Evolutionary conservation across 1,284 basidiomycete species (phyloP), one percentile per base, ranked within the genome.

Genomic region (Wallemia mellicola): DNA sequence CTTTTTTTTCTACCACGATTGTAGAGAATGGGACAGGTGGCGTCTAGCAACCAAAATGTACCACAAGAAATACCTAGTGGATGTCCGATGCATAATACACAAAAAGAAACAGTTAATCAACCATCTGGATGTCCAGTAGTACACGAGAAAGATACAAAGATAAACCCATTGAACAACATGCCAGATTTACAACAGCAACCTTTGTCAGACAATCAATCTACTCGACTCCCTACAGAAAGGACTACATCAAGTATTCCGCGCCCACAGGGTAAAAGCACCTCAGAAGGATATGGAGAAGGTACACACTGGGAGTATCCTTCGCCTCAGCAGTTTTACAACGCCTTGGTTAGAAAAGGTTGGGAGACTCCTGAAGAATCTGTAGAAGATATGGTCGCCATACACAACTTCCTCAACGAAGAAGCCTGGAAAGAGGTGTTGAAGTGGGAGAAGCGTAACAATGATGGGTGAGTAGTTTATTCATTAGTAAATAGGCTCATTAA

Each of bases 241-340:
- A 79, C 77, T 9, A 74, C 76, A 54, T 92, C 87, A 0, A 81
- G 85, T 7, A 98, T 98, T 66, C 88, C 88, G 1, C 79, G 89
- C 33, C 77, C 83, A 59, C 66, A 61, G 24, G 61, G 64, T 14
- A 63, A 61, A 19, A 65, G 63, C 15, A 66, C 65, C 22, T 60
- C 70, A 63, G 57, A 76, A 69, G 64, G 62, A 25, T 64, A 63
- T 17, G 62, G 59, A n/a, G 27, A 61, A 61, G 38, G 68, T 19
- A 68, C 67, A 15, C 71, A 72, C 58, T 98, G 94, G 94, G 91
- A 95, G 67, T 99, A 99, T 71, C 94, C 94, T 1, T 91, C 86
- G 2, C 88, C 92, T 1, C 91, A 98, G 71, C 92, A 98, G 69
- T 98, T 98, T 69, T 92, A 98, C 71, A 96, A 96, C 68, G 94